Conservation (phyloP, 2,329 filamentous ascomycete genomes). For the Pseudogymnoascus sp. region DNA sequence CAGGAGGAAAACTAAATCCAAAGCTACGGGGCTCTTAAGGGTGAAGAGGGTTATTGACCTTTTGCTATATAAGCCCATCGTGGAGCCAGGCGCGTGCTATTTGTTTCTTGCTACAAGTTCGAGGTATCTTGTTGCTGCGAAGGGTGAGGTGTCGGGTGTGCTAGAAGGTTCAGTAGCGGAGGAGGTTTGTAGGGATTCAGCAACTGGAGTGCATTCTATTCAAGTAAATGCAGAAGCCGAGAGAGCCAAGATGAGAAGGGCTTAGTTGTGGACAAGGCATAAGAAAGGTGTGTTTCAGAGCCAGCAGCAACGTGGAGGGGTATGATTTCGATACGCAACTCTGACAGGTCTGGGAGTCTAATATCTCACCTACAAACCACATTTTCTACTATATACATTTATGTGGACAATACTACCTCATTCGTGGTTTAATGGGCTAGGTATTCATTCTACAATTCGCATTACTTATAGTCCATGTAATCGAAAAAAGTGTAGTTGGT, state of each 20-base stretch:
- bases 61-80: neutral
- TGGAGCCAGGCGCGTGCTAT: constrained; percentile 33
- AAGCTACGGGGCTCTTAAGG: neutral
- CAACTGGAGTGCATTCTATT: constrained; percentile 33
- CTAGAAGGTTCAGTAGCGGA: constrained; percentile 18
- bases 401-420: too few relatives aligned
- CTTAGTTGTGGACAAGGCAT: constrained; percentile 30
- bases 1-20: neutral
- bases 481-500: too few relatives aligned
- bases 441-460: neutral
- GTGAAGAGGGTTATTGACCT: neutral
- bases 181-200: constrained; percentile 28
- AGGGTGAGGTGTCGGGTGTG: constrained; percentile 19
- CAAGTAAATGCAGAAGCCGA: constrained; percentile 28
- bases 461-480: neutral
- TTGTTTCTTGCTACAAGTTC: constrained; percentile 33
- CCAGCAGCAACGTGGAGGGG: too few relatives aligned
- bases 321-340: too few relatives aligned
- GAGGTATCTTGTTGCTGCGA: constrained; percentile 21
- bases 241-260: constrained; percentile 26
- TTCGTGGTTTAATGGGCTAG: too few relatives aligned
- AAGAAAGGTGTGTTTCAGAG: constrained; percentile 18
- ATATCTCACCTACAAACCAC: too few relatives aligned
- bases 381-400: too few relatives aligned
- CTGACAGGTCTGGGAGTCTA: too few relatives aligned